These are phyloP conservation scores for Aspergillus transmontanensis DNA, from an alignment of 2,329 filamentous ascomycete genomes.

Conservation along the genomic window DNA sequence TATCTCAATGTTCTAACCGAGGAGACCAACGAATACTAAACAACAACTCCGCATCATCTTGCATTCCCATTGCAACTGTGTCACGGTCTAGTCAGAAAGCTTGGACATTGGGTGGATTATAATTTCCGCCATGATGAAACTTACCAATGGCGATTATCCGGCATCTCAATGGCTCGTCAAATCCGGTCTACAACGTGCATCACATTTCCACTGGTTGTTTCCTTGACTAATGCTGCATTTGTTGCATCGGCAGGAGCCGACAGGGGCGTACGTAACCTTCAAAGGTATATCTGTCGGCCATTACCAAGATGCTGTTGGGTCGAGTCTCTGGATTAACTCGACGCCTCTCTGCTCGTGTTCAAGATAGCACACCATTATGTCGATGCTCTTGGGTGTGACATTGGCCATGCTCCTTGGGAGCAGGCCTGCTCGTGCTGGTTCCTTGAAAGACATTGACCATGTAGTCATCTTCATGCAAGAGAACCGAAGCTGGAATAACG, in stretches of 20 bases:
- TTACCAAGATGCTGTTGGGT: not conserved
- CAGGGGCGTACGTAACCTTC: not conserved
- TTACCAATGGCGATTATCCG: not conserved
- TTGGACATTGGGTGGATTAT: not conserved
- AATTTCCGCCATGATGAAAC: not conserved
- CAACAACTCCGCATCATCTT: not conserved
- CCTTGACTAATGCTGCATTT: not conserved
- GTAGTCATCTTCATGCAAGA: conserved; percentile 62
- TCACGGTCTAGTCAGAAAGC: not conserved
- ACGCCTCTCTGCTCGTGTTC: not conserved
- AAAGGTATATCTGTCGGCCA: not conserved
- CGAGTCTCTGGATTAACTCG: not conserved
- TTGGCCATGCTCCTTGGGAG: conserved; percentile 22
- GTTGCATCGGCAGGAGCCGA: not conserved
- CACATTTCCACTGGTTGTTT: not conserved
- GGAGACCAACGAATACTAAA: not conserved
- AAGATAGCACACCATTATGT: conserved; percentile 1
- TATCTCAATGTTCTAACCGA: not conserved
- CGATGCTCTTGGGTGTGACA: conserved; percentile 13
- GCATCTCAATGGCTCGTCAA: conserved; percentile 9
- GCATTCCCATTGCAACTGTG: conserved; percentile 1
- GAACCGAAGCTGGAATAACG: conserved; percentile 45
- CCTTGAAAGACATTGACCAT: conserved; percentile 57
- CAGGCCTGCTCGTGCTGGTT: conserved; percentile 35
- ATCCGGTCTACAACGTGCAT: conserved; percentile 4